Conservation (phyloP, 306 rosid species). For the Arachis stenosperma region DNA sequence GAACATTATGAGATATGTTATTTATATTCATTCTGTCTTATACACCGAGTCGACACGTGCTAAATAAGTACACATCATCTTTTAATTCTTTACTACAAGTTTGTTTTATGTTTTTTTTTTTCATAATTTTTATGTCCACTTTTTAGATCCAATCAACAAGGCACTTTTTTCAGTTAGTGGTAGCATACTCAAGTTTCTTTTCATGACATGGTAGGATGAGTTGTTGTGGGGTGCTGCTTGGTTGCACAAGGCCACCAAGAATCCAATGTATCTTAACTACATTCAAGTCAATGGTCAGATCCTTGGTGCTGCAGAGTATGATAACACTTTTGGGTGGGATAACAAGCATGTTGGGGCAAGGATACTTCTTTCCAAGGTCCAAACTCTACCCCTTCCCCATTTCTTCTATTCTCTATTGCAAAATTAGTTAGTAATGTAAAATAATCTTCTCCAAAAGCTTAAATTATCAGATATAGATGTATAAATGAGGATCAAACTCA, state of each 20-base stretch:
- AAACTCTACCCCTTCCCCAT: neutral
- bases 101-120: no score
- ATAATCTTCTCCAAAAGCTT: no score
- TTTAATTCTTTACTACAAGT: neutral
- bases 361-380: conserved; percentile 93
- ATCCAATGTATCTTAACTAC: conserved; percentile 73
- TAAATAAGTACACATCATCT: no score
- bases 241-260: conserved; percentile 91
- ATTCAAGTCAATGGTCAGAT: conserved; percentile 83
- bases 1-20: no score
- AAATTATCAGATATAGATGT: no score
- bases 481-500: no score
- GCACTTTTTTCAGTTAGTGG: neutral
- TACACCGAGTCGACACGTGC: no score
- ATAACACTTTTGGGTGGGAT: conserved; percentile 97
- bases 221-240: conserved; percentile 99
- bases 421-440: no score
- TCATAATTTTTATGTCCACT: neutral
- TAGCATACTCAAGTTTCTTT: neutral
- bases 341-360: conserved; percentile 98
- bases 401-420: neutral
- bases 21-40: no score
- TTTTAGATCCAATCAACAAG: no score
- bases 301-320: conserved; percentile 87
- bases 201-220: conserved; percentile 67